phyloP scores from a whole-genome alignment of 257 asterid species.

The Sherardia arvensis region DNA sequence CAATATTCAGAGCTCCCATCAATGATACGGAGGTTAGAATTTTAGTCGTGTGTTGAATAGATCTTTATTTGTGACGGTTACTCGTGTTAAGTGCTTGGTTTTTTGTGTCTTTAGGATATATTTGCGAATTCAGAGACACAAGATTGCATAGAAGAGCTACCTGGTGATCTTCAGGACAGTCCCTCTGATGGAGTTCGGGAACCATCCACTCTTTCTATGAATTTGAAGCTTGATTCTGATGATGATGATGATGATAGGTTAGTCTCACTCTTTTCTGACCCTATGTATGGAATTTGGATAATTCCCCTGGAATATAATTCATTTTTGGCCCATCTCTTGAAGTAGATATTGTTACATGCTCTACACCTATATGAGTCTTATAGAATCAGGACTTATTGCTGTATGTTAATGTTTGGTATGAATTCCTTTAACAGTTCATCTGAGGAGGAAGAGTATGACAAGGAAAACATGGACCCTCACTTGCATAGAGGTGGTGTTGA shows the following conservation, averaged over 20 bases:
- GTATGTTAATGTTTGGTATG: constrained; percentile 5
- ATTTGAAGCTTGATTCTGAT: constrained; percentile 71
- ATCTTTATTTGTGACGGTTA: background rate
- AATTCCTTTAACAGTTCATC: constrained; percentile 52
- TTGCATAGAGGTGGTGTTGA: constrained; percentile 20
- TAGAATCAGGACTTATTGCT: background rate
- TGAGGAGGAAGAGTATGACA: constrained; percentile 73
- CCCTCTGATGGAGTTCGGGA: constrained; percentile 44
- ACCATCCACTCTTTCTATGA: constrained; percentile 61
- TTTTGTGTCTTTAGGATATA: constrained; percentile 48
- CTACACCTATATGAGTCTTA: background rate
- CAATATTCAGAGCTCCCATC: constrained; percentile 54
- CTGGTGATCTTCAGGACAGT: constrained; percentile 28
- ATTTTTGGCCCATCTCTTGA: background rate
- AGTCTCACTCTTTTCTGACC: constrained; percentile 8
- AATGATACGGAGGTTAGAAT: constrained; percentile 61
- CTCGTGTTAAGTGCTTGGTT: constrained; percentile 12
- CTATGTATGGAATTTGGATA: background rate
- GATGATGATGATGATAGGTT: constrained; percentile 56
- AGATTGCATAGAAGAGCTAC: constrained; percentile 23
- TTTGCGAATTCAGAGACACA: constrained; percentile 51
- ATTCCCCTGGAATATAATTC: background rate
- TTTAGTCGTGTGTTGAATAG: constrained; percentile 6
- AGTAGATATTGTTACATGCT: background rate
- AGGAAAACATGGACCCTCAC: constrained; percentile 52